These are phyloP conservation scores for Tuber brumale DNA, from an alignment of 495 filamentous ascomycete species.

Conservation along the genomic window DNA sequence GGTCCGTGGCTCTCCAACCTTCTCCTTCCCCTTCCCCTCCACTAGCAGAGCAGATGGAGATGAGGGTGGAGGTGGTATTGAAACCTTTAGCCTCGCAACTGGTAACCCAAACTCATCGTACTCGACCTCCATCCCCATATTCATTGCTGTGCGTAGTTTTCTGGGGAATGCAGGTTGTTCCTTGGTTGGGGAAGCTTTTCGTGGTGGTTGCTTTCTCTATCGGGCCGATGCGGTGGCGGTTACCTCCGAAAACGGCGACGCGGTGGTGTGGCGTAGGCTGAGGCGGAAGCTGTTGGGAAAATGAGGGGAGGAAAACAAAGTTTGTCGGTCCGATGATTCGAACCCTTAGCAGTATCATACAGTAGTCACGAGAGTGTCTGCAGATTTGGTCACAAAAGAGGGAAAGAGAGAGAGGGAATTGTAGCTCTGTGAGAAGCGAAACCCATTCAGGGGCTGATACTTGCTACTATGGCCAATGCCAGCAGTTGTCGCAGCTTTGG, in stretches of 20 bases:
- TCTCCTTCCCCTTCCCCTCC: conserved; percentile 34
- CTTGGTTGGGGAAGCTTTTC: neutral
- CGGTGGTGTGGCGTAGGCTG: neutral
- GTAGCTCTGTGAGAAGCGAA: neutral
- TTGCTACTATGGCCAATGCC: neutral
- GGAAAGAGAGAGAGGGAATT: neutral
- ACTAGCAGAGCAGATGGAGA: conserved; percentile 12
- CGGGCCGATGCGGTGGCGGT: neutral
- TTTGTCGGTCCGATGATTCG: neutral
- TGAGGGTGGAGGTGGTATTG: neutral
- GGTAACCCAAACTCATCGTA: conserved; percentile 41
- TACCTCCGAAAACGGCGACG: neutral
- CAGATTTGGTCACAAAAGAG: neutral
- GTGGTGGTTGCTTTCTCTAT: neutral
- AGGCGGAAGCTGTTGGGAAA: neutral
- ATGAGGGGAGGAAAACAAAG: neutral
- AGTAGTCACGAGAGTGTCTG: neutral
- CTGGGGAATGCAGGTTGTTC: neutral
- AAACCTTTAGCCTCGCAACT: conserved; percentile 13
- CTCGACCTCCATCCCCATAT: conserved; percentile 19
- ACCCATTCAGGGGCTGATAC: neutral
- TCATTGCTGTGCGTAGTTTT: neutral
- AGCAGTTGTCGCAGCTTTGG: neutral
- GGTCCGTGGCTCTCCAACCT: conserved; percentile 6
- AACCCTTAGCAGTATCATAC: neutral